Evolutionary conservation across 2,329 filamentous ascomycete genomes (phyloP).

Genomic region (Fonsecaea nubica): DNA sequence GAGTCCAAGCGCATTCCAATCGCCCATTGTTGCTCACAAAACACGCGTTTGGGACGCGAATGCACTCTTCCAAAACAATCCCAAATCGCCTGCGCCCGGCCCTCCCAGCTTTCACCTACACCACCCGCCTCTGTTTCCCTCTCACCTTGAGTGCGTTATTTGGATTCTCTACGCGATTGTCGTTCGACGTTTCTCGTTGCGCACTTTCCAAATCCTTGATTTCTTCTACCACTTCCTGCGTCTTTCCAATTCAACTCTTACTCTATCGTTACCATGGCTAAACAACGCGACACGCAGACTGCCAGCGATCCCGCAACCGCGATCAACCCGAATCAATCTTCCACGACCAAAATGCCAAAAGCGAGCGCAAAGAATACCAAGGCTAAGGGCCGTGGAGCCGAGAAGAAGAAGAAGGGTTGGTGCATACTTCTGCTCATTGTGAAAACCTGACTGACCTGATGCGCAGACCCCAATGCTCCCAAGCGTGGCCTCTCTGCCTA

Average conservation of each 20-base stretch:
- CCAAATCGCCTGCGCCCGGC: conserved; percentile 18
- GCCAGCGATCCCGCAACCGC: not conserved
- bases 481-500: conserved; percentile 99
- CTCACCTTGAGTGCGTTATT: not conserved
- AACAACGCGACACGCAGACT: conserved; percentile 16
- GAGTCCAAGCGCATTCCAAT: conserved; percentile 12
- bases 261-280: conserved; percentile 10
- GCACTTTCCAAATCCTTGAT: not conserved
- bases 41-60: conserved; percentile 33
- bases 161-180: not conserved
- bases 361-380: conserved; percentile 66
- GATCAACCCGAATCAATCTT: conserved; percentile 6
- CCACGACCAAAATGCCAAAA: conserved; percentile 67
- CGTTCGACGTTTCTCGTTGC: not conserved
- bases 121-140: conserved; percentile 14
- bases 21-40: conserved; percentile 17
- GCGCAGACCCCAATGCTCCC: conserved; percentile 88
- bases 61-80: conserved; percentile 27
- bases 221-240: not conserved
- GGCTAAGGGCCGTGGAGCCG: conserved; percentile 63
- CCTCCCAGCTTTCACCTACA: conserved; percentile 1
- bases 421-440: conserved; percentile 26
- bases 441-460: conserved; percentile 12
- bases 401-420: conserved; percentile 77
- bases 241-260: not conserved